These are phyloP conservation scores for Sphenostylis stenocarpa DNA, from an alignment of 306 rosid genomes.

Conservation along the genomic window DNA sequence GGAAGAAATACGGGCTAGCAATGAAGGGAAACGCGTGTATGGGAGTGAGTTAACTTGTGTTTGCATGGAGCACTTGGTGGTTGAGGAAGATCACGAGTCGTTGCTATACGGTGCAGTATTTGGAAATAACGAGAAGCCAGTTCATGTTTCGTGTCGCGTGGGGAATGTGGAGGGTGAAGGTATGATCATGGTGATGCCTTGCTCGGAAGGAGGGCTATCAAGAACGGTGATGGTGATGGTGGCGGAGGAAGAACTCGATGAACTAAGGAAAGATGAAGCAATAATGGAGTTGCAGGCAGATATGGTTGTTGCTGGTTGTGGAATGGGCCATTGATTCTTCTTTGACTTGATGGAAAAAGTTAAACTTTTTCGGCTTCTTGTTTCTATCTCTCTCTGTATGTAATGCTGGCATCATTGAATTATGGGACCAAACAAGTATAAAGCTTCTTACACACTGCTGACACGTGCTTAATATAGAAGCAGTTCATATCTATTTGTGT, in stretches of 20 bases:
- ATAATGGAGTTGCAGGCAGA: slow-evolving; percentile 51
- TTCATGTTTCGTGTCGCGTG: slow-evolving; percentile 58
- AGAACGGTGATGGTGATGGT: slow-evolving; percentile 56
- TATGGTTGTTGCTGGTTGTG: slow-evolving; percentile 30
- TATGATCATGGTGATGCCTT: slow-evolving; percentile 63
- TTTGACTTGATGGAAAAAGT: background rate
- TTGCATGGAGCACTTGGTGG: slow-evolving; percentile 54
- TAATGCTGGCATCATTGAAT: background rate
- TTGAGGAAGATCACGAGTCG: background rate
- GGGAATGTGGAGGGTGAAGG: slow-evolving; percentile 63
- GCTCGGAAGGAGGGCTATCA: slow-evolving; percentile 50
- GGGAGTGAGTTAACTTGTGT: slow-evolving; percentile 61
- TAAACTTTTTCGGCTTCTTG: background rate
- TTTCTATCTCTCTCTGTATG: background rate
- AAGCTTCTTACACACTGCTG: background rate
- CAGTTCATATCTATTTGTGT: too few species aligned
- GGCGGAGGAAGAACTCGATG: slow-evolving; percentile 44
- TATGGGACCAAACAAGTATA: background rate
- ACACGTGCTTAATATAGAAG: background rate
- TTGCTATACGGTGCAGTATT: slow-evolving; percentile 47
- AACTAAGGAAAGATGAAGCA: slow-evolving; percentile 45
- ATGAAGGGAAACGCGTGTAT: slow-evolving; percentile 47
- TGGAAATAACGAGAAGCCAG: slow-evolving; percentile 31
- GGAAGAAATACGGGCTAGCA: slow-evolving; percentile 33
- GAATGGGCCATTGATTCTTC: background rate